A percentile compares a stretch with the other conserved stretches of the same genome.
phyloP scores from a whole-genome alignment of 1,284 basidiomycete genomes.

The Violaceomyces palustris region DNA sequence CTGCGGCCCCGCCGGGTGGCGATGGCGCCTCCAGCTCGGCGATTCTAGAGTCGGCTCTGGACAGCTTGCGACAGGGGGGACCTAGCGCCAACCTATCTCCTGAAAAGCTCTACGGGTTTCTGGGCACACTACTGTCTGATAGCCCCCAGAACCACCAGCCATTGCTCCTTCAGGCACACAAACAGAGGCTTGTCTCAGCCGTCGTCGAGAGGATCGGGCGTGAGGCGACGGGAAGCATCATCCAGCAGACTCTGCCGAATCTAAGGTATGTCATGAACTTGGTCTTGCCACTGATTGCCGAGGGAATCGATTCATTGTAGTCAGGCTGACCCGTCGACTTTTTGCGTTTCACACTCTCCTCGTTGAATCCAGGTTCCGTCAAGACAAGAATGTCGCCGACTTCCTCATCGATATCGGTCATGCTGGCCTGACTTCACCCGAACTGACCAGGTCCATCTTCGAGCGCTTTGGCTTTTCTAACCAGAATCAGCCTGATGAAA shows the following conservation, averaged over 20 bases:
- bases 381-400: conserved; percentile 29
- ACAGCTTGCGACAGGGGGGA: conserved; percentile 59
- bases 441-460: conserved; percentile 36
- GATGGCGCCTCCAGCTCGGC: conserved; percentile 22
- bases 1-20: conserved; percentile 15
- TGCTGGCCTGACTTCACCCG: conserved; percentile 20
- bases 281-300: too few species aligned
- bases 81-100: conserved; percentile 67
- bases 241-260: conserved; percentile 46
- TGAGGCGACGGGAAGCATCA: conserved; percentile 42
- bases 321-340: conserved; percentile 1
- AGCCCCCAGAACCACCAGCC: conserved; percentile 20
- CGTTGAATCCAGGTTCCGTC: conserved; percentile 13
- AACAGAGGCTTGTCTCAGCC: conserved; percentile 39
- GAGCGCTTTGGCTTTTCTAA: conserved; percentile 34
- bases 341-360: conserved; percentile 1
- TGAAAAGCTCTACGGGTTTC: conserved; percentile 72
- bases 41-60: conserved; percentile 63
- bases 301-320: too few species aligned
- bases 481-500: conserved; percentile 24
- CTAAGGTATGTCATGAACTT: conserved; percentile 17
- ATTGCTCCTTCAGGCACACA: conserved; percentile 34
- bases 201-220: conserved; percentile 43
- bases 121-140: conserved; percentile 53
- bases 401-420: conserved; percentile 40